Conservation (phyloP, 2,329 filamentous ascomycete species). For the Aureobasidium namibiae region DNA sequence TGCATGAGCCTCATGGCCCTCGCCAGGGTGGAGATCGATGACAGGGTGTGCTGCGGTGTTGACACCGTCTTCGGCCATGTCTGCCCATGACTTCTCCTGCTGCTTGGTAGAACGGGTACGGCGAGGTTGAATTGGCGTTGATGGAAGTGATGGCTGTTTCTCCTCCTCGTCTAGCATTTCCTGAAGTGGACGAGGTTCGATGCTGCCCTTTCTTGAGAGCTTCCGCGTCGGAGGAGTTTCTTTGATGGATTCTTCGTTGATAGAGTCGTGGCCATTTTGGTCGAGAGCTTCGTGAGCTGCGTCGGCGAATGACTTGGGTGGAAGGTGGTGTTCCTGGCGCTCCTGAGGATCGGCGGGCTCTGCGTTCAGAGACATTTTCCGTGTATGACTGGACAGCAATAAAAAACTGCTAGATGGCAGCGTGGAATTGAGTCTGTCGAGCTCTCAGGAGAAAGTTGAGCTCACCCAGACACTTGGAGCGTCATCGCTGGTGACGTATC, state of each 20-base stretch:
- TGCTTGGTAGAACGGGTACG: conserved; percentile 2
- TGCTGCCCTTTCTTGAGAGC: conserved; percentile 19
- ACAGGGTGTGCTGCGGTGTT: conserved; percentile 5
- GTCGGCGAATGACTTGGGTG: conserved; percentile 37
- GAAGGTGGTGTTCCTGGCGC: conserved; percentile 30
- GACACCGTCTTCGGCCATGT: conserved; percentile 20
- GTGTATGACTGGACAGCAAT: no score
- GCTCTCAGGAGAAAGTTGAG: conserved; percentile 1
- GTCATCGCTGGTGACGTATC: conserved; percentile 6
- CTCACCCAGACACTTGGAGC: background rate
- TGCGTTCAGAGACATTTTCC: conserved; percentile 7
- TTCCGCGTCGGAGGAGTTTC: conserved; percentile 25
- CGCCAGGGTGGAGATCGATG: background rate
- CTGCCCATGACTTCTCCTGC: conserved; percentile 31
- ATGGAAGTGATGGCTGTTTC: conserved; percentile 17
- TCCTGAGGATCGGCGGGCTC: conserved; percentile 34
- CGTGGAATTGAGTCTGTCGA: background rate
- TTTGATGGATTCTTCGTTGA: conserved; percentile 26
- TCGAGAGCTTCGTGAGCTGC: conserved; percentile 27
- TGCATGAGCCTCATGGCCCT: conserved; percentile 17
- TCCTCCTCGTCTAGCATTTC: conserved; percentile 28
- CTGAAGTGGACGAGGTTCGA: conserved; percentile 24
- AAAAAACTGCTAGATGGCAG: background rate
- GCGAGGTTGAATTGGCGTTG: conserved; percentile 8
- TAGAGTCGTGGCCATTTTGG: conserved; percentile 14